Percentiles rank a stretch among this genome's conserved stretches.
phyloP scores from a whole-genome alignment of 495 filamentous ascomycete species.

The Ascobolus immersus region DNA sequence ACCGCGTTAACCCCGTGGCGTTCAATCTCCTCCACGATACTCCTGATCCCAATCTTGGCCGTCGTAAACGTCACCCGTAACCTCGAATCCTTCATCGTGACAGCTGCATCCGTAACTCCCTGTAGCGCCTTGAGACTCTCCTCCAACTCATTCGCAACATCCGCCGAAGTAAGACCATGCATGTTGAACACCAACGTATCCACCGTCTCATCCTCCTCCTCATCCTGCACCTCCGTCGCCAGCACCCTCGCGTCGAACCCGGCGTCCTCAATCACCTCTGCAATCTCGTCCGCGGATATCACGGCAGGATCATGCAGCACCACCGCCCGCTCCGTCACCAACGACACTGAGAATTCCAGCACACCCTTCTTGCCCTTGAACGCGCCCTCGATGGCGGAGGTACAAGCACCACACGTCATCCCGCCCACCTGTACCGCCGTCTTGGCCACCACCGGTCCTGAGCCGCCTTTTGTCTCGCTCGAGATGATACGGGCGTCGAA shows the following conservation, averaged over 20 bases:
- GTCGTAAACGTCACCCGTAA: conserved; percentile 46
- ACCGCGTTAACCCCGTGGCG: conserved; percentile 61
- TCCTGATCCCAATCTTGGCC: conserved; percentile 45
- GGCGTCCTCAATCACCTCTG: conserved; percentile 70
- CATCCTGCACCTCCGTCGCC: conserved; percentile 25
- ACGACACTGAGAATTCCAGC: conserved; percentile 70
- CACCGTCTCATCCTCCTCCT: conserved; percentile 22
- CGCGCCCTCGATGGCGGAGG: conserved; percentile 63
- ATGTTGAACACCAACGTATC: conserved; percentile 50
- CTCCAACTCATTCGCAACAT: conserved; percentile 46
- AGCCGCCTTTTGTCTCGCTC: conserved; percentile 22
- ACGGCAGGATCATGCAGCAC: conserved; percentile 52
- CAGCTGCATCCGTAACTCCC: conserved; percentile 46
- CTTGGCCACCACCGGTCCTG: conserved; percentile 24
- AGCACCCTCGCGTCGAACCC: conserved; percentile 78
- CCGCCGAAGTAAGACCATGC: conserved; percentile 48
- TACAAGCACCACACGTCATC: conserved; percentile 95
- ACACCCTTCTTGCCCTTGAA: conserved; percentile 56
- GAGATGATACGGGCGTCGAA: conserved; percentile 84
- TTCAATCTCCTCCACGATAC: conserved; percentile 62
- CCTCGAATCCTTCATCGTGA: conserved; percentile 42
- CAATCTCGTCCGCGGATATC: conserved; percentile 45
- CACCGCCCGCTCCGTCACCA: conserved; percentile 78
- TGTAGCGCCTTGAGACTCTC: conserved; percentile 33
- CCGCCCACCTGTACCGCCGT: conserved; percentile 73